Evolutionary conservation across 306 rosid species (phyloP), one percentile per base, ranked within the genome.

Genomic region (Lathyrus aphaca): DNA sequence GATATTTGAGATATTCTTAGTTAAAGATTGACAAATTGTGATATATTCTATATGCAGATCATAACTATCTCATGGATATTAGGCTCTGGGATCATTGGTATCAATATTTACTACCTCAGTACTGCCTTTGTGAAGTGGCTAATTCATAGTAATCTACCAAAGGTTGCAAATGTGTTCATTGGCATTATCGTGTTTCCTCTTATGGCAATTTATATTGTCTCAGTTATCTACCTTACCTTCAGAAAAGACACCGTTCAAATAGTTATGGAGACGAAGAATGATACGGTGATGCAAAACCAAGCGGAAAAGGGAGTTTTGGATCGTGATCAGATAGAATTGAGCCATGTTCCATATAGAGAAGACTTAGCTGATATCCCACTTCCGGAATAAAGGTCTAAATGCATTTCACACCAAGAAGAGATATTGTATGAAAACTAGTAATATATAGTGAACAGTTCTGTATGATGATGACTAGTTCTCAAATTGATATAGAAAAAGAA

Each of bases 51-150:
- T 0, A 1, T 69, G 77, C 85, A 86, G 96, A 76, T 93, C 46
- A 79, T 88, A 53, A 68, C 85, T 15, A 8, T 83, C 13, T 85
- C 96, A 11, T 92, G 98, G 96, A 79, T 79, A 51, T 84, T 92
- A 30, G 91, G 96, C 1, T 7, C 57, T n/a, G 90, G 82, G 32
- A 86, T 90, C 72, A 85, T 90, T 2, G 83, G 88, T 10, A 85
- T 92, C 75, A 93, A 93, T 71, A 76, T 93, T 37, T 90, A 88
- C 72, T 93, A 88, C 72, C 98, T 93, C 2, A 81, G 68, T 71
- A 90, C 97, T 18, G 55, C 29, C 11, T 93, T 90, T 12, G 94
- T 86, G 72, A 85, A 8, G 25, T 90, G 98, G 98, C 29, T 93
- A 29, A 85, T 88, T 51, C 82, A 90, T 50, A 93, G 62, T 79